Evolutionary conservation across 2,329 filamentous ascomycete species (phyloP).

Genomic region (Ophiostoma novo-ulmi): DNA sequence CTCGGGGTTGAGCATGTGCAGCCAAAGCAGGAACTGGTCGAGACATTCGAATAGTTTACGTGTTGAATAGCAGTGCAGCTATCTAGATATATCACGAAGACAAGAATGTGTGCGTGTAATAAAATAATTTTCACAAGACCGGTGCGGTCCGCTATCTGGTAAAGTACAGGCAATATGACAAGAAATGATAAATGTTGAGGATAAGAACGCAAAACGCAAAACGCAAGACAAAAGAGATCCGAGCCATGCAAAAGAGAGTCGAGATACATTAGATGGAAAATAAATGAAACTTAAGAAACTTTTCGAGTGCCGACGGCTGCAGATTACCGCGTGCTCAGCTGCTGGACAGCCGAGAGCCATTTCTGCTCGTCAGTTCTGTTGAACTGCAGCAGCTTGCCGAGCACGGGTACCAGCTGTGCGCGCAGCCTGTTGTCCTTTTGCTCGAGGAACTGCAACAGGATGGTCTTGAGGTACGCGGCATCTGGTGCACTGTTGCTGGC

Average conservation of each 20-base stretch:
- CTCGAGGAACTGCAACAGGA: conserved; percentile 75
- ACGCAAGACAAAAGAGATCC: conserved; percentile 1
- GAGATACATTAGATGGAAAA: background rate
- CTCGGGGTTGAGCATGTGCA: conserved; percentile 36
- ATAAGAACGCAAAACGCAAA: background rate
- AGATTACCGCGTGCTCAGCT: conserved; percentile 33
- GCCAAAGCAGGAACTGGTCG: conserved; percentile 13
- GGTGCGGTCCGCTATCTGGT: background rate
- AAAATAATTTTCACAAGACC: background rate
- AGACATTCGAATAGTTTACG: conserved; percentile 17
- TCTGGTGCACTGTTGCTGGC: conserved; percentile 37
- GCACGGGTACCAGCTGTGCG: conserved; percentile 69
- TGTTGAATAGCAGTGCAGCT: background rate
- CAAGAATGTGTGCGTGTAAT: background rate
- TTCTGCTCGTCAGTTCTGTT: conserved; percentile 73
- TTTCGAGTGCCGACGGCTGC: background rate
- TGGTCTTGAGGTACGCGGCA: conserved; percentile 70
- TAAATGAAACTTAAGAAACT: background rate
- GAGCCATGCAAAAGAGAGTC: conserved; percentile 9
- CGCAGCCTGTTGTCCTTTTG: conserved; percentile 72
- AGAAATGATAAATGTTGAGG: background rate
- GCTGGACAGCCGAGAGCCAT: conserved; percentile 71
- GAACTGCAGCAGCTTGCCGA: conserved; percentile 71
- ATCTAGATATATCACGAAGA: background rate
- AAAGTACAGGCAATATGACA: background rate